These are phyloP conservation scores for Apodospora peruviana DNA, from an alignment of 495 filamentous ascomycete genomes.

Conservation along the genomic window DNA sequence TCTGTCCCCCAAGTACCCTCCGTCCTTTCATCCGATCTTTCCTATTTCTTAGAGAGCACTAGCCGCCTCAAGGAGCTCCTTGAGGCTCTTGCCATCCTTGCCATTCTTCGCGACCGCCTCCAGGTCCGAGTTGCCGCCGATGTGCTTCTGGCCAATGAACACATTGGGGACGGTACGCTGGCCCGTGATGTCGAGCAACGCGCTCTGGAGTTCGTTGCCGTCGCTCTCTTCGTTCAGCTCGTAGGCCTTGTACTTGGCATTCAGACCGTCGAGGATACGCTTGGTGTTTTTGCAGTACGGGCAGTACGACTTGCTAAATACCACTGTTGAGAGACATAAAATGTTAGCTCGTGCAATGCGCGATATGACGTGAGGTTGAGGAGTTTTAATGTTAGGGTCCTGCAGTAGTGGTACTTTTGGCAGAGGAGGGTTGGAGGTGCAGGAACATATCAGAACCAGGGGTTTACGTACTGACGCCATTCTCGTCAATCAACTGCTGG, in stretches of 20 bases:
- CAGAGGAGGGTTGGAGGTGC: no score
- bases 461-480: constrained; percentile 69
- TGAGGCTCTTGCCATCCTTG: constrained; percentile 35
- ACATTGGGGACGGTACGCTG: constrained; percentile 93
- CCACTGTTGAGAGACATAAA: constrained; percentile 45
- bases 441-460: no score
- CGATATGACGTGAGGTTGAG: background rate
- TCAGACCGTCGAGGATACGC: constrained; percentile 57
- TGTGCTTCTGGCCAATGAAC: constrained; percentile 84
- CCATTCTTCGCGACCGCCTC: constrained; percentile 46
- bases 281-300: constrained; percentile 88
- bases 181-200: constrained; percentile 69
- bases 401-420: no score
- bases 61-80: constrained; percentile 32
- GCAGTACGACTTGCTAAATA: constrained; percentile 96
- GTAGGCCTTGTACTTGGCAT: constrained; percentile 67
- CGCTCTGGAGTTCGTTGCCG: constrained; percentile 75
- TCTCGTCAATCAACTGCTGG: constrained; percentile 82
- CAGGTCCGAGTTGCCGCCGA: constrained; percentile 94
- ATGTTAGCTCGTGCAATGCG: background rate
- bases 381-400: no score
- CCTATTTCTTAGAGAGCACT: background rate
- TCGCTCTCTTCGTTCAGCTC: constrained; percentile 86
- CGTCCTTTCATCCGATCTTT: background rate
- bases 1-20: no score